Percentiles rank a stretch among this genome's conserved stretches.
phyloP scores from a whole-genome alignment of 805 yeast genomes.

The Pichia nakasei region DNA sequence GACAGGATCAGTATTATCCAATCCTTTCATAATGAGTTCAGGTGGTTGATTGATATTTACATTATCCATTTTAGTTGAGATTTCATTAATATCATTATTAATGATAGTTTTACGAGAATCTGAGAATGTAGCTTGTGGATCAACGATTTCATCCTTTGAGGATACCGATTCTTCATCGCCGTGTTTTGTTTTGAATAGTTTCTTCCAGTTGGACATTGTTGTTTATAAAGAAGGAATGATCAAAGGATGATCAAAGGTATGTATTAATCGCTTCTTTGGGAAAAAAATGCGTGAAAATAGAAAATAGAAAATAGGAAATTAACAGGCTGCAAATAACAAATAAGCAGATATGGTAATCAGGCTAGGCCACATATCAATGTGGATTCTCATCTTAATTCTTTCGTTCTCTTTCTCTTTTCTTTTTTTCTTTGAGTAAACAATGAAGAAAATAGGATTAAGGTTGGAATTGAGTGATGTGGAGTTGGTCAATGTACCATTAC shows the following conservation, averaged over 20 bases:
- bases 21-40: slow-evolving; percentile 18
- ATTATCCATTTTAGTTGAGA: slow-evolving; percentile 2
- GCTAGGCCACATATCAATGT: too few species aligned
- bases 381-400: background rate
- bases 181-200: slow-evolving; percentile 19
- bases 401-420: background rate
- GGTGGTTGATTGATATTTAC: slow-evolving; percentile 6
- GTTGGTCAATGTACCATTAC: slow-evolving; percentile 76
- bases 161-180: slow-evolving; percentile 1
- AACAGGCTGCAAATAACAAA: background rate
- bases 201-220: slow-evolving; percentile 26
- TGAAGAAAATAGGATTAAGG: slow-evolving; percentile 35
- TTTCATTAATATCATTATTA: slow-evolving; percentile 1
- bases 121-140: slow-evolving; percentile 5
- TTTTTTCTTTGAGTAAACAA: background rate
- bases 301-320: background rate
- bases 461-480: slow-evolving; percentile 54
- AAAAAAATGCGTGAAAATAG: background rate
- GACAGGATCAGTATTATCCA: slow-evolving; percentile 28
- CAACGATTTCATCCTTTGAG: too few species aligned
- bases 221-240: background rate
- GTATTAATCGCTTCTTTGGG: too few species aligned
- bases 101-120: slow-evolving; percentile 5
- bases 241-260: too few species aligned
- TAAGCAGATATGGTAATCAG: too few species aligned